Evolutionary conservation across 345 rosid genomes (phyloP).

Genomic region (Psidium friedrichsthalianum): DNA sequence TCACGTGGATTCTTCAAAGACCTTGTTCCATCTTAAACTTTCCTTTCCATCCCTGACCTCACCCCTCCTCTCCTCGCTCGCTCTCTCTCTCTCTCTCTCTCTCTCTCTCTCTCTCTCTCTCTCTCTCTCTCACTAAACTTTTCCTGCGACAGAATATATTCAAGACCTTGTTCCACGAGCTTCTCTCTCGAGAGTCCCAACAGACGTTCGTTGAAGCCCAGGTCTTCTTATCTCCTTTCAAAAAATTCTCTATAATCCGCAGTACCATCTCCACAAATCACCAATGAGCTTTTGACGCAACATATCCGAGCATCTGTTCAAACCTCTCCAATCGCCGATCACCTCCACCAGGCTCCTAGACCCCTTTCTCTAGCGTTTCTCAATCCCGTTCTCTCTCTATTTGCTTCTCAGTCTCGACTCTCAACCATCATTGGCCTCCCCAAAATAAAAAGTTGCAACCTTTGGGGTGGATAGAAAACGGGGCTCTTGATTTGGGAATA

Average conservation of each 20-base stretch:
- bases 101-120: too few species aligned
- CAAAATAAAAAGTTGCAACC: neutral
- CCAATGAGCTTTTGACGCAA: too few species aligned
- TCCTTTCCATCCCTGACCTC: neutral
- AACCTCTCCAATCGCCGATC: neutral
- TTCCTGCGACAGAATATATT: neutral
- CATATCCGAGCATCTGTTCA: neutral
- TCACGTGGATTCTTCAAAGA: neutral
- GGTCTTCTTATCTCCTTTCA: neutral
- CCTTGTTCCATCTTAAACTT: neutral
- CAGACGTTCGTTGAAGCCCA: neutral
- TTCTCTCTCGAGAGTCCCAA: neutral
- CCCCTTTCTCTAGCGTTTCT: neutral
- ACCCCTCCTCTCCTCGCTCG: too few species aligned
- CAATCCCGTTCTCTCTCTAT: neutral
- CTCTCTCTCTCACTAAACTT: neutral
- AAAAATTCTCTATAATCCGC: neutral
- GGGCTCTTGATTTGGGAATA: neutral
- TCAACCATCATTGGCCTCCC: neutral
- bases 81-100: too few species aligned
- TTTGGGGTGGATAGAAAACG: neutral
- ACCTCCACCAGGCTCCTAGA: neutral
- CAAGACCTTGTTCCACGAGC: neutral
- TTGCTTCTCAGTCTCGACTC: neutral
- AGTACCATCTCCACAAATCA: too few species aligned